A percentile compares a stretch with the other conserved stretches of the same genome.
Evolutionary conservation across 2,329 filamentous ascomycete species (phyloP).

Genomic region (Lecanicillium sp.): DNA sequence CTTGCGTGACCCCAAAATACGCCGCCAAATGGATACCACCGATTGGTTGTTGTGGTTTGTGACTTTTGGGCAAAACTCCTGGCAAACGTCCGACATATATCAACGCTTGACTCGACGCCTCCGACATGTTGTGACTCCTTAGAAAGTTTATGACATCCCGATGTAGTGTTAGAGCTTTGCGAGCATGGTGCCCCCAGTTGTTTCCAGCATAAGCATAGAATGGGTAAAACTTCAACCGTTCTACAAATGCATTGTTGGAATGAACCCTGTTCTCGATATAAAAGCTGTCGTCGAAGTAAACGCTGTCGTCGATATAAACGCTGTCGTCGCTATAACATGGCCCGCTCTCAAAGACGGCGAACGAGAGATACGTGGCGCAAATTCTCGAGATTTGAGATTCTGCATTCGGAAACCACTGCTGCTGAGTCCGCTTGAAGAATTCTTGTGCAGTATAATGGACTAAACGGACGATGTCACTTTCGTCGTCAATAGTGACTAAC

Average conservation of each 20-base stretch:
- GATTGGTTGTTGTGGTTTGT: too few species aligned
- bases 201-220: slow-evolving; percentile 21
- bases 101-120: not conserved
- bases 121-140: not conserved
- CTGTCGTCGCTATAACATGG: too few species aligned
- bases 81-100: too few species aligned
- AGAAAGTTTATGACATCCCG: not conserved
- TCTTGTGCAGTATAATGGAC: slow-evolving; percentile 14
- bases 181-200: slow-evolving; percentile 24
- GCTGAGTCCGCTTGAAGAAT: slow-evolving; percentile 1
- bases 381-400: not conserved
- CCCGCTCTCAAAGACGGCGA: slow-evolving; percentile 12
- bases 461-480: slow-evolving; percentile 26
- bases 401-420: not conserved
- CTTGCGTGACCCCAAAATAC: too few species aligned
- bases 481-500: slow-evolving; percentile 27
- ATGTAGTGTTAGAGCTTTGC: slow-evolving; percentile 1
- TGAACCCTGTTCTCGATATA: too few species aligned
- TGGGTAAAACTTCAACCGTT: slow-evolving; percentile 14
- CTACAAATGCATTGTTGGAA: slow-evolving; percentile 12
- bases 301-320: too few species aligned
- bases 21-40: too few species aligned
- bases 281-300: too few species aligned
- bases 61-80: too few species aligned
- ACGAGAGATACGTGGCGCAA: not conserved